These are phyloP conservation scores for Trichoderma sp. DNA, from an alignment of 2,329 filamentous ascomycete species.

Conservation along the genomic window DNA sequence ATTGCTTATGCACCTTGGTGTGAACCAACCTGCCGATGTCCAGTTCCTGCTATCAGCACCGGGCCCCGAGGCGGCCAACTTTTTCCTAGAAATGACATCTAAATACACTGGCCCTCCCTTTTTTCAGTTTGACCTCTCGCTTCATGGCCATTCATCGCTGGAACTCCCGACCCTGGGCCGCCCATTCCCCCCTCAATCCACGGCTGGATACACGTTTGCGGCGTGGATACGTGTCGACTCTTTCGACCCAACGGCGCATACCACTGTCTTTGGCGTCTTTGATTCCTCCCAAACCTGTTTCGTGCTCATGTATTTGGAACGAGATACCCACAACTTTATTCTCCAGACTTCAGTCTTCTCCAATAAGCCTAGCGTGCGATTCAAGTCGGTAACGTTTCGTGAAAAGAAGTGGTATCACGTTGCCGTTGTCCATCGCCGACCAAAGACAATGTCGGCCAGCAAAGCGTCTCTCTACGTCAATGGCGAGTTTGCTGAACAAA, in stretches of 20 bases:
- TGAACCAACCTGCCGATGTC: constrained; percentile 78
- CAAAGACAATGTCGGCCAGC: constrained; percentile 70
- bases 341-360: constrained; percentile 92
- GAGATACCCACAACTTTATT: constrained; percentile 90
- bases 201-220: constrained; percentile 84
- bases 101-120: constrained; percentile 75
- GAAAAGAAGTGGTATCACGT: constrained; percentile 89
- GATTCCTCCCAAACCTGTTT: constrained; percentile 92
- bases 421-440: constrained; percentile 77
- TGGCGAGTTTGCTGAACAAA: constrained; percentile 89
- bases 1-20: constrained; percentile 69
- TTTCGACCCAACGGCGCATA: constrained; percentile 83
- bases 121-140: constrained; percentile 90
- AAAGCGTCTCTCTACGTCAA: constrained; percentile 88
- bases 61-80: constrained; percentile 59
- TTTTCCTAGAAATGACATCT: constrained; percentile 70
- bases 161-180: constrained; percentile 85
- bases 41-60: constrained; percentile 64
- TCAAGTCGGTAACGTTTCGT: constrained; percentile 78
- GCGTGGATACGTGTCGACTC: constrained; percentile 86
- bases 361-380: constrained; percentile 82
- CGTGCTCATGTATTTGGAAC: constrained; percentile 87
- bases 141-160: constrained; percentile 84
- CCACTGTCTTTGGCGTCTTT: constrained; percentile 93
- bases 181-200: constrained; percentile 75